phyloP scores from a whole-genome alignment of 1,139 yeast species.

The Protomyces inundatus region DNA sequence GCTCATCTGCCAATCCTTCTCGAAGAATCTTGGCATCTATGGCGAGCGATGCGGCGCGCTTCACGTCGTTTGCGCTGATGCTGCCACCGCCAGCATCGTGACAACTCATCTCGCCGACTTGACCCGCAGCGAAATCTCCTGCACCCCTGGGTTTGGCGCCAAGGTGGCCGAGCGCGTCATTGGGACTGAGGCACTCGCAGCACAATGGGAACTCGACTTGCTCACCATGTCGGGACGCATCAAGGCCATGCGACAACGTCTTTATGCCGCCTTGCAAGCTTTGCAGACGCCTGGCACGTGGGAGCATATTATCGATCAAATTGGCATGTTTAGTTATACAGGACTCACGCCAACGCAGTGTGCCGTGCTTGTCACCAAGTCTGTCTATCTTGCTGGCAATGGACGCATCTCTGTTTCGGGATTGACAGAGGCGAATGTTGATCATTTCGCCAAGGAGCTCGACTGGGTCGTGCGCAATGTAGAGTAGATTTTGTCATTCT shows the following conservation, averaged over 20 bases:
- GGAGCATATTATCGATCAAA: conserved; percentile 81
- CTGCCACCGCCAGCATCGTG: conserved; percentile 43
- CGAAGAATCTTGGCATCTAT: conserved; percentile 94
- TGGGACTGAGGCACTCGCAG: conserved; percentile 54
- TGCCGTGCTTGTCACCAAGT: conserved; percentile 59
- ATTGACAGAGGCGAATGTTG: conserved; percentile 70
- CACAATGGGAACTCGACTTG: conserved; percentile 76
- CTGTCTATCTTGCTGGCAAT: conserved; percentile 78
- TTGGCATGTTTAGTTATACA: conserved; percentile 95
- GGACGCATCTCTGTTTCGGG: conserved; percentile 95
- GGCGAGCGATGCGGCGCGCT: conserved; percentile 96
- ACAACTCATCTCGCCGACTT: conserved; percentile 75
- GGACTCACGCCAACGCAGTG: conserved; percentile 72
- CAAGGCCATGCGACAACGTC: conserved; percentile 58
- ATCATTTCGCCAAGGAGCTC: conserved; percentile 72
- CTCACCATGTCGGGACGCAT: conserved; percentile 71
- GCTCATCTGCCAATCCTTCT: conserved; percentile 82
- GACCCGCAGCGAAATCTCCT: conserved; percentile 82
- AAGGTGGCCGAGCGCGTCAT: conserved; percentile 76
- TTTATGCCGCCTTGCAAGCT: conserved; percentile 49
- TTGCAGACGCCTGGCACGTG: conserved; percentile 60
- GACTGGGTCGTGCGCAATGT: conserved; percentile 31
- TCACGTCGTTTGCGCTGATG: conserved; percentile 46
- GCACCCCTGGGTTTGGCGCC: conserved; percentile 93
- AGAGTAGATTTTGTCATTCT: background rate